Base-by-base conservation (phyloP, 192 early-diverging fungal genomes). In the Coemansia sp. region DNA sequence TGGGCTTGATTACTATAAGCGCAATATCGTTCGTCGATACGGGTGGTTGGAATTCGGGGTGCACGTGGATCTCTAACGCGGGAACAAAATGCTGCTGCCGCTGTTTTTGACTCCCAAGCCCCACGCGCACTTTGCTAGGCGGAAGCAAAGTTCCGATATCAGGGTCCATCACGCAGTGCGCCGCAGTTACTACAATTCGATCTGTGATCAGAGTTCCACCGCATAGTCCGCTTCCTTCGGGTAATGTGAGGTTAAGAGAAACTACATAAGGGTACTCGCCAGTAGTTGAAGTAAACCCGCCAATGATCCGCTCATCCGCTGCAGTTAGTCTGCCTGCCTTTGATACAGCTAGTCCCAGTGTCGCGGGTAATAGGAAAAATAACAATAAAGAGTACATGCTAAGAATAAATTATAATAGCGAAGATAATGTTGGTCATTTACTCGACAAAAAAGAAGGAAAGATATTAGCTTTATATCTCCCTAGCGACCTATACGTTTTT, bases 101-200 rank as follows among this genome's bases (percentile, higher is more conserved):
- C 11, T 37, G 63, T n/a, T 47, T 64, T 41, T 68, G 67, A 58
- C 61, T 70, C 12, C 71, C 71, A 16, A 50, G 43, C 1, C 77
- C 77, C 11, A 79, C 64, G 15, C 35, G 64, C 41, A 79, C 59
- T 40, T 24, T 50, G 15, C 18, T 30, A 0, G 71, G 53, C 0
- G 60, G 13, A 27, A 70, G 45, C 4, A 38, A 4, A 24, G 27
- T 32, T 11, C 45, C 61, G 0, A 22, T 29, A 5, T 44, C 44
- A 24, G 59, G 69, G 58, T 79, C 58, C 43, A 59, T 65, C n/a
- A 73, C 68, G 65, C 77, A 79, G 58, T 79, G 77, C n/a, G 63
- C 77, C 15, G 77, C 77, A 0, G 77, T 79, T 39, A 71, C 65
- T 10, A 79, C 37, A 3, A 73, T 56, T 12, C 52, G 60, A 49